Percentiles rank a stretch among this genome's conserved stretches.
Conservation (phyloP, 495 filamentous ascomycete species). For the Neurospora sp. region DNA sequence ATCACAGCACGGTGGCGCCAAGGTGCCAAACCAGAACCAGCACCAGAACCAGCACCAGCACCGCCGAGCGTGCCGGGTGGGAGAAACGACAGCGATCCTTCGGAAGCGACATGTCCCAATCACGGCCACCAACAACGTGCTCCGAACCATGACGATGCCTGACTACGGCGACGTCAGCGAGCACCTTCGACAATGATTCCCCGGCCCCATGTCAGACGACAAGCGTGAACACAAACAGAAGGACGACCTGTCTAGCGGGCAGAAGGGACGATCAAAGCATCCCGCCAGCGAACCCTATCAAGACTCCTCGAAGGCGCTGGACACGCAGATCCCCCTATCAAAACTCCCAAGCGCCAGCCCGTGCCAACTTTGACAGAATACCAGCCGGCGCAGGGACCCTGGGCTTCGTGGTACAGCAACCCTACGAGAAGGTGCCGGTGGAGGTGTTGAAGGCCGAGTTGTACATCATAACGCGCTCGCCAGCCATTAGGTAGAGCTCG, state of each 20-base stretch:
- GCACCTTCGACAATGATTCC: not conserved
- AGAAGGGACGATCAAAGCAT: not conserved
- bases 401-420: too few relatives aligned
- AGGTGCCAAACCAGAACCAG: not conserved
- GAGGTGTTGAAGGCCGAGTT: too few relatives aligned
- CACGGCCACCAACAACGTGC: not conserved
- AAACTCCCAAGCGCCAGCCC: not conserved
- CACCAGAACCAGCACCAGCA: not conserved
- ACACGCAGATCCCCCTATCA: not conserved
- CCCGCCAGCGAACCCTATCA: not conserved
- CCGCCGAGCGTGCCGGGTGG: not conserved
- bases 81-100: not conserved
- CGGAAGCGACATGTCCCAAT: not conserved
- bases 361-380: not conserved
- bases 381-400: too few relatives aligned
- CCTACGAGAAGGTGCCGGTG: too few relatives aligned
- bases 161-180: not conserved
- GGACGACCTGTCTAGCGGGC: not conserved
- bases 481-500: too few relatives aligned
- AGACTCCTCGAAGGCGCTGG: not conserved
- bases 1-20: not conserved
- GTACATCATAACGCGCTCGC: too few relatives aligned
- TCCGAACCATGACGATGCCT: not conserved
- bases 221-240: not conserved
- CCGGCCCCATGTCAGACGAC: not conserved